phyloP scores from a whole-genome alignment of 2,329 filamentous ascomycete genomes.

The Colletotrichum lentis region DNA sequence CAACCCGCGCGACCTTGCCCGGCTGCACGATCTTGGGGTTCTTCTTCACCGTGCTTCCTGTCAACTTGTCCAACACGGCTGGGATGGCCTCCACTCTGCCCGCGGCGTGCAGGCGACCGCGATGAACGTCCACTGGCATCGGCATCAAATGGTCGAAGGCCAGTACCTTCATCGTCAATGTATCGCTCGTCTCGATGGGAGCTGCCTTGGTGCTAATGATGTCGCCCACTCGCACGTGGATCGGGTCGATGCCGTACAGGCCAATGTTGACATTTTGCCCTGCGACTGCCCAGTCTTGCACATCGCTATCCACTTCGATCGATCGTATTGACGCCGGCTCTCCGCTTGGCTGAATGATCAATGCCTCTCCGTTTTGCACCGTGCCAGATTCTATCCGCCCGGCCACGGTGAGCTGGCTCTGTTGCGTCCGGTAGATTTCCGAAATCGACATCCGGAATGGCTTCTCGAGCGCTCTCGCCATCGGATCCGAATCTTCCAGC shows the following conservation, averaged over 20 bases:
- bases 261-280: slow-evolving; percentile 90
- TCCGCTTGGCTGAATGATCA: slow-evolving; percentile 81
- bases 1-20: slow-evolving; percentile 77
- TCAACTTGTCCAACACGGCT: slow-evolving; percentile 80
- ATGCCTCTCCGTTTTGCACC: slow-evolving; percentile 81
- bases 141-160: slow-evolving; percentile 91
- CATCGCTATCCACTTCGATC: slow-evolving; percentile 77
- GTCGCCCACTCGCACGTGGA: slow-evolving; percentile 84
- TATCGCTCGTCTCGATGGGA: slow-evolving; percentile 75
- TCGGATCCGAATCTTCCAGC: slow-evolving; percentile 82
- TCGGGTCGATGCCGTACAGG: slow-evolving; percentile 82
- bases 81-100: slow-evolving; percentile 77
- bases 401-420: slow-evolving; percentile 83
- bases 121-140: slow-evolving; percentile 87
- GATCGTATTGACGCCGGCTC: slow-evolving; percentile 84
- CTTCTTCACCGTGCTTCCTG: slow-evolving; percentile 79
- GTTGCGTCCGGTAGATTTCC: slow-evolving; percentile 84
- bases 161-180: slow-evolving; percentile 83
- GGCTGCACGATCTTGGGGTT: slow-evolving; percentile 85
- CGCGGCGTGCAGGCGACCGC: slow-evolving; percentile 81
- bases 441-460: slow-evolving; percentile 86
- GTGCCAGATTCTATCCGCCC: slow-evolving; percentile 87
- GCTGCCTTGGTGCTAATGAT: slow-evolving; percentile 77
- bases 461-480: slow-evolving; percentile 74
- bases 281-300: slow-evolving; percentile 87